Evolutionary conservation across 169 alveolate species (phyloP).

Genomic region (Plasmodium gallinaceum): DNA sequence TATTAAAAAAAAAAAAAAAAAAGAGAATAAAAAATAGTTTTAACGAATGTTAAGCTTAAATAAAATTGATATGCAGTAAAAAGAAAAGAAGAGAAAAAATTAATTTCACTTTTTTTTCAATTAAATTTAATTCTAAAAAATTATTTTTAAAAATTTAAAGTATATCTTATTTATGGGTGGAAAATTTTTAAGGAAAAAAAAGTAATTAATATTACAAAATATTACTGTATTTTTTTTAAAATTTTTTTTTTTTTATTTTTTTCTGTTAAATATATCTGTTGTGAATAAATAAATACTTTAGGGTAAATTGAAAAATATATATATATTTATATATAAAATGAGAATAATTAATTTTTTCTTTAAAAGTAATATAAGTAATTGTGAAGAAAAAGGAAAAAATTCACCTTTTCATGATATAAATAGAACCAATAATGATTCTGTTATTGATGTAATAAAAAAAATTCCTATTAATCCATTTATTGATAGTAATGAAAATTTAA

Average conservation of each 20-base stretch:
- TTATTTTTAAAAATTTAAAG: background rate
- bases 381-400: conserved; percentile 28
- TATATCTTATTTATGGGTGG: background rate
- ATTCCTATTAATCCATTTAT: conserved; percentile 73
- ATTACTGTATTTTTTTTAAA: too few relatives aligned
- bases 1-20: background rate
- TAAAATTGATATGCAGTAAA: background rate
- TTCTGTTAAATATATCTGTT: background rate
- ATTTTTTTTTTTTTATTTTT: background rate
- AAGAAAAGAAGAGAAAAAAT: background rate
- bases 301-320: too few relatives aligned
- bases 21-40: conserved; percentile 1
- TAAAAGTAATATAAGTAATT: background rate
- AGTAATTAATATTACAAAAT: background rate
- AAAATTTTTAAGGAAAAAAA: too few relatives aligned
- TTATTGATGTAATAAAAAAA: conserved; percentile 48
- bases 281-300: conserved; percentile 17
- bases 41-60: background rate
- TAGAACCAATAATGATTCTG: conserved; percentile 27
- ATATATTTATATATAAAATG: background rate
- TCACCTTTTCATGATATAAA: conserved; percentile 15
- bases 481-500: conserved; percentile 73
- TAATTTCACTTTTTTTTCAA: background rate
- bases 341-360: conserved; percentile 22
- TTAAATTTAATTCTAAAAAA: background rate